Conservation (phyloP, 305 asterid genomes). For the Rubia tinctorum region DNA sequence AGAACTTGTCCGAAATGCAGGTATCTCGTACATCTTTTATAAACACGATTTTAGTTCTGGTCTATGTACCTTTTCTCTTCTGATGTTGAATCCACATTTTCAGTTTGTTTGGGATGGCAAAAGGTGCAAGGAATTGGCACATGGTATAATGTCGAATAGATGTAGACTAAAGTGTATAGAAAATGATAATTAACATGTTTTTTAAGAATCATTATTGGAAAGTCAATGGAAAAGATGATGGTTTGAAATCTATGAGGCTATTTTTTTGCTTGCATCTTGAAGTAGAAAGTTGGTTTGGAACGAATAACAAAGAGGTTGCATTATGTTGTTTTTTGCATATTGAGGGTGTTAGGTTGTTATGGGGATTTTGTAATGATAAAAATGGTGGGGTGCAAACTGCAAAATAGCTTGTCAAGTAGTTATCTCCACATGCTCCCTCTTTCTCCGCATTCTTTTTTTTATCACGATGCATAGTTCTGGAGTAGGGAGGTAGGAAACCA, state of each 20-base stretch:
- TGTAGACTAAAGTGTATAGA: neutral
- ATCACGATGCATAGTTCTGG: neutral
- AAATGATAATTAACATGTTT: neutral
- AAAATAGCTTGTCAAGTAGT: neutral
- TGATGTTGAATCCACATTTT: neutral
- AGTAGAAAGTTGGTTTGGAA: neutral
- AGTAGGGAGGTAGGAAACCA: neutral
- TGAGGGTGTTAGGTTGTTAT: conserved; percentile 21
- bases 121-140: neutral
- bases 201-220: neutral
- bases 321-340: neutral
- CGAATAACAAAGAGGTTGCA: neutral
- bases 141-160: neutral
- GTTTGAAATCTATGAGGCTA: conserved; percentile 9
- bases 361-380: conserved; percentile 9
- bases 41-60: neutral
- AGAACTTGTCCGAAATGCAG: neutral
- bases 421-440: conserved; percentile 9
- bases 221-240: neutral
- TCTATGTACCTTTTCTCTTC: neutral
- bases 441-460: neutral
- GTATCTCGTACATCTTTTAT: too few species aligned
- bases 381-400: conserved; percentile 19
- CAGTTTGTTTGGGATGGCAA: neutral
- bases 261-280: neutral